Evolutionary conservation across 768 basidiomycete species (phyloP), one percentile per base, ranked within the genome.

Genomic region (Phallus indusiatus): DNA sequence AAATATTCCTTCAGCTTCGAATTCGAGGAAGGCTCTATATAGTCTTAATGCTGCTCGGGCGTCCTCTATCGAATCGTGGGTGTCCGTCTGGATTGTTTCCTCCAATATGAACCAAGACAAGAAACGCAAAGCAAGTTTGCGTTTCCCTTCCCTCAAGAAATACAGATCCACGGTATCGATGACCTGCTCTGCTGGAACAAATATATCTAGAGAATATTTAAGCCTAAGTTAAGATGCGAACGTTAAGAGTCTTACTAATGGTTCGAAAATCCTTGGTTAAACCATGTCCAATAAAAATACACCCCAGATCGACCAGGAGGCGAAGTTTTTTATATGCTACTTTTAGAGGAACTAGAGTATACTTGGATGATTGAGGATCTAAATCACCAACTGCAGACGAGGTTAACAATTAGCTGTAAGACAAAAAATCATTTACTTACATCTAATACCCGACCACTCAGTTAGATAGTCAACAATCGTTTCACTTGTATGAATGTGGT

Each of bases 61-160:
- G 67, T 98, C 95, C 70, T 99, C 96, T 64, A 99, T 95, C n/a
- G 94, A 97, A 70, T 98, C 96, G 69, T 99, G 95, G 12, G 84
- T 90, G 20, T 93, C 92, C 2, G 82, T 88, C 70, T 98, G 95
- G 59, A 99, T 98, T 65, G 89, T 84, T 68, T 93, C 85, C 50
- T 87, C 80, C 10, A 98, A 76, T n/a, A 98, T 79, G 69, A 86
- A 93, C 92, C 94, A 99, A 0, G 94, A 84, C 22, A 98, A 78
- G 73, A 97, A 99, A 8, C 92, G 84, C 20, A 99, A 76, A 0
- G 94, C 95, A 37, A 98, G 77, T 59, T 94, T 86, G 17, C 95
- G 84, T 64, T 94, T 89, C 21, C 93, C 83, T 22, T 78, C 72
- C 64, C 80, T 82, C 24, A 93, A 68, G 68, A 90, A 96, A 71